Evolutionary conservation across 257 asterid genomes (phyloP), one percentile per base, ranked within the genome.

Genomic region (Solanum ossicruentum): DNA sequence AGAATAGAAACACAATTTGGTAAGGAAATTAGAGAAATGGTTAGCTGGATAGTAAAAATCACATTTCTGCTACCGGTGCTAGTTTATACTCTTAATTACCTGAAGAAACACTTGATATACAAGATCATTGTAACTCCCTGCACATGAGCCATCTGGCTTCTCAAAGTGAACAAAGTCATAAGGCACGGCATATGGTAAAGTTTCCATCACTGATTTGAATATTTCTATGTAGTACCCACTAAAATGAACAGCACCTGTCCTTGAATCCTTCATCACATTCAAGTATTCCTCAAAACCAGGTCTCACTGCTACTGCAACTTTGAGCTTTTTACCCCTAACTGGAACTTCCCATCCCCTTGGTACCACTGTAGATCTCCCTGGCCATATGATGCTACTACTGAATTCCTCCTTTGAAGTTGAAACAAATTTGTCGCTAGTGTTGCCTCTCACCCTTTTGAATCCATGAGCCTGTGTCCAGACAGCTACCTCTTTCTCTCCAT

Each of bases 61-160:
- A 77, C 12, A 21, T 17, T 55, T 32, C 77, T 56, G 43, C 73
- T 28, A 15, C 75, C 47, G 16, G 23, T 15, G 32, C 47, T 32
- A 67, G 49, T 32, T 15, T 67, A 67, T 32, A 3, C 7, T 67
- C 20, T 67, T 67, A 32, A 47, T 67, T 67, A 67, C 75, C 75
- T 67, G 75, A 32, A 67, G 75, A 67, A 32, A 67, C 8, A 91
- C 93, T 85, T 92, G 90, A 75, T 86, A 71, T 41, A 90, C 88
- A 4, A 92, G 89, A 82, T 89, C 92, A 82, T 89, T 84, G 71
- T 92, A 92, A 67, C 54, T 86, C 75, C 93, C 90, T 1, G 67
- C 75, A 28, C 63, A 65, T 4, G 88, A 49, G 75, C 91, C 91
- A 47, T 89, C 81, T 2, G 84, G 39, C 12, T 84, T 85, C 75